Evolutionary conservation across 2,329 filamentous ascomycete species (phyloP).

Genomic region (Stagonosporopsis chrysanthemi): DNA sequence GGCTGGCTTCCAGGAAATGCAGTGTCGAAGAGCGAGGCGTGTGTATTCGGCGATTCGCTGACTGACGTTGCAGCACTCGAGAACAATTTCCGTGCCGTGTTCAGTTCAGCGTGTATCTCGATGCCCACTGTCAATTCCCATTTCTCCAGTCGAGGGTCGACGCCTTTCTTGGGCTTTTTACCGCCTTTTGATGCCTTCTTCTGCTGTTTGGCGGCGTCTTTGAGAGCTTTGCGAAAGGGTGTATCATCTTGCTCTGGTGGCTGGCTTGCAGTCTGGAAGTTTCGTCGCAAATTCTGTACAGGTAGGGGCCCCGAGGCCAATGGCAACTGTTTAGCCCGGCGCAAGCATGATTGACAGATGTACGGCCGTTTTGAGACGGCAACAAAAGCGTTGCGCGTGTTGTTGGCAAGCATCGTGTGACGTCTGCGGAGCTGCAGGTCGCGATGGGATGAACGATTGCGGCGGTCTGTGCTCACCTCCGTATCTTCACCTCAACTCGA

Average conservation of each 20-base stretch:
- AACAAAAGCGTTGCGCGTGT: conserved; percentile 29
- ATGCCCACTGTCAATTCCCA: conserved; percentile 98
- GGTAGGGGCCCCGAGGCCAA: conserved; percentile 15
- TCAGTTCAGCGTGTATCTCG: conserved; percentile 96
- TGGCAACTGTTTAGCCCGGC: conserved; percentile 26
- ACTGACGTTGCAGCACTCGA: conserved; percentile 63
- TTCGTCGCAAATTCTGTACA: conserved; percentile 18
- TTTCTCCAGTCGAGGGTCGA: conserved; percentile 53
- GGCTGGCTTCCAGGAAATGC: conserved; percentile 91
- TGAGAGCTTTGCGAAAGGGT: conserved; percentile 48
- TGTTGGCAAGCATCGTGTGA: conserved; percentile 42
- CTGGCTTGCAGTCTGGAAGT: conserved; percentile 35
- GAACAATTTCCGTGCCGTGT: conserved; percentile 88
- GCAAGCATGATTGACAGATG: conserved; percentile 42
- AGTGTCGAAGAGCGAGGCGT: conserved; percentile 86
- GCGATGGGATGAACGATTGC: conserved; percentile 27
- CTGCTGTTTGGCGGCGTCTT: conserved; percentile 49
- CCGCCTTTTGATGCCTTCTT: conserved; percentile 30
- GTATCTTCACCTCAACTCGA: conserved; percentile 3
- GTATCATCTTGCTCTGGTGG: conserved; percentile 35
- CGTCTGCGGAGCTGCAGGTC: conserved; percentile 26
- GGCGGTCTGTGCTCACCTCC: conserved; percentile 39
- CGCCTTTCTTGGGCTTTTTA: conserved; percentile 17
- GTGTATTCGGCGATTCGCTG: conserved; percentile 78
- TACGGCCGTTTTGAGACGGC: conserved; percentile 35